Base-by-base conservation (phyloP, 345 rosid species). In the Euphorbia peplus region DNA sequence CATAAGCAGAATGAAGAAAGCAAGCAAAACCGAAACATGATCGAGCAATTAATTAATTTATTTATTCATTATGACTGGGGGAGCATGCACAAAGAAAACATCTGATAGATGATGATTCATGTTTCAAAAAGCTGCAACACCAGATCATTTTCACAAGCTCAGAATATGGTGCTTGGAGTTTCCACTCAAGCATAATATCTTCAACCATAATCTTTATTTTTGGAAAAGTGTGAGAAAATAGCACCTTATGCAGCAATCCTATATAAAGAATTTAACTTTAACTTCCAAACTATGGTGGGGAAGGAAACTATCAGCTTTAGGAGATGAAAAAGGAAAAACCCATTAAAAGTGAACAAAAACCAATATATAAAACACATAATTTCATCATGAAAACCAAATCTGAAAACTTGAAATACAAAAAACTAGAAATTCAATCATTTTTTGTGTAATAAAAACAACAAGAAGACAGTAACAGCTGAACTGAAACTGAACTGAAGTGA, bases 291-390 rank as follows among this genome's bases (percentile, higher is more conserved):
- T 39, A 8, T 57, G 10, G 18, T 59, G 44, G 32, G 22, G 16
- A 30, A 32, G 21, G 69, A 67, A 68, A 76, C n/a, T 39, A 8
- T 21, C 21, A 41, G 18, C 11, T 46, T 53, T 28, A 53, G 51
- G 10, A 22, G 59, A 29, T 29, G 10, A 32, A 10, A 64, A 22
- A 22, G 44, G 32, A 63, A 60, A 35, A 21, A 29, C 48, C 41
- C 30, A 4, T n/a, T n/a, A 35, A 21, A 24, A 53, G 21, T 13
- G 12, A 56, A 25, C 14, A 26, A 29, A 56, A 37, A 5, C 25
- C 37, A 41, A 29, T 53, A 44, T 1, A 47, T 14, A 42, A 37
- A 69, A 19, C 35, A 59, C 26, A 21, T 60, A 2, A 24, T n/a
- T 50, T 50, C 60, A 60, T 57, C 26, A 4, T 52, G 25, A 37